Evolutionary conservation across 208 protist genomes (phyloP).

Genomic region (Novymonas esmeraldas): DNA sequence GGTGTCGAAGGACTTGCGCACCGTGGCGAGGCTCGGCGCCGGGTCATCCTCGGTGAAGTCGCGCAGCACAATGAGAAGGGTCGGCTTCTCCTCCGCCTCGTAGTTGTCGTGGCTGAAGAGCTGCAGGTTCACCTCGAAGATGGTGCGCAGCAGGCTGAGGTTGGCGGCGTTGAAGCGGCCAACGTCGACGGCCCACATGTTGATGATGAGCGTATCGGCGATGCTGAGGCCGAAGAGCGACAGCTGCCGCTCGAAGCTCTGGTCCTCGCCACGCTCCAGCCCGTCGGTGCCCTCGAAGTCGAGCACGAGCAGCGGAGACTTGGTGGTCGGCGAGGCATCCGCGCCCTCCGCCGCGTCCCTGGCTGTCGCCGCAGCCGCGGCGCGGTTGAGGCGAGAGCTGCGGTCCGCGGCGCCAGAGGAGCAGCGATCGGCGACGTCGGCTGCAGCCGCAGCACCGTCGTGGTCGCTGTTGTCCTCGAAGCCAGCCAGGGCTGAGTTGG

Average conservation of each 20-base stretch:
- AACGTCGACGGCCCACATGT: slow-evolving; percentile 97
- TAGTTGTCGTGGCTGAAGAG: slow-evolving; percentile 92
- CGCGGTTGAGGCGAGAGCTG: slow-evolving; percentile 20
- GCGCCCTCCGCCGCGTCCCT: neutral
- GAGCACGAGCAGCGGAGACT: slow-evolving; percentile 87
- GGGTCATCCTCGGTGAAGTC: slow-evolving; percentile 94
- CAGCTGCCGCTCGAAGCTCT: slow-evolving; percentile 96
- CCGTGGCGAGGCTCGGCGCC: slow-evolving; percentile 64
- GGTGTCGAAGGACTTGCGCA: slow-evolving; percentile 93
- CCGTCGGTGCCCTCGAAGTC: slow-evolving; percentile 98
- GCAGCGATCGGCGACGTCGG: neutral
- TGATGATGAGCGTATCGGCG: slow-evolving; percentile 97
- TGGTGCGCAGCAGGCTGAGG: slow-evolving; percentile 94
- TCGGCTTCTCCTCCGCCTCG: slow-evolving; percentile 89
- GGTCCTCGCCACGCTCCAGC: slow-evolving; percentile 96
- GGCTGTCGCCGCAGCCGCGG: slow-evolving; percentile 14
- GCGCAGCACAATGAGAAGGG: slow-evolving; percentile 96
- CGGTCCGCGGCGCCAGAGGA: slow-evolving; percentile 1
- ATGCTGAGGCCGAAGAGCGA: slow-evolving; percentile 97
- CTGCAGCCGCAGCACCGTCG: neutral
- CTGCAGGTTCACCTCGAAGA: slow-evolving; percentile 97
- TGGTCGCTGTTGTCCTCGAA: slow-evolving; percentile 15
- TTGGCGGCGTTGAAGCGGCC: slow-evolving; percentile 96
- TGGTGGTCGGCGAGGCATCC: neutral
- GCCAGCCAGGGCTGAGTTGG: slow-evolving; percentile 31